Evolutionary conservation across 2,329 filamentous ascomycete genomes (phyloP), one percentile per base, ranked within the genome.

Genomic region (Dichotomopilus funicola): DNA sequence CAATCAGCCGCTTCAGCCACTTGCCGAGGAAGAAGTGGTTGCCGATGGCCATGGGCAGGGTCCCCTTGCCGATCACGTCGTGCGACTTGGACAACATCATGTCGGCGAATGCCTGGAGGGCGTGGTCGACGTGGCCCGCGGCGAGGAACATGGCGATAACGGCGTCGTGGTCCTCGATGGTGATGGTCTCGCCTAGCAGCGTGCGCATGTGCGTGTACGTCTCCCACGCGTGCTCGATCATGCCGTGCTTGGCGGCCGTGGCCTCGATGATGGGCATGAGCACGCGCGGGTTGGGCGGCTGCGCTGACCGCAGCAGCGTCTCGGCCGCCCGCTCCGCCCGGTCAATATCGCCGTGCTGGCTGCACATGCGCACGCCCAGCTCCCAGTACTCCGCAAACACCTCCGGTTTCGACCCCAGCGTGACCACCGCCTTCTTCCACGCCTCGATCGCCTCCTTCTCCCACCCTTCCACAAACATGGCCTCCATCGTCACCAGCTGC

Each of bases 1-100:
- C 86, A 54, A 95, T 87, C 7, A 95, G 80, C 49, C 87, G 83
- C 70, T 92, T 92, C 65, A 95, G 79, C 91, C 91, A 96, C 64
- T 89, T 91, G 37, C 86, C 88, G 62, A 91, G 87, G 70, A 96
- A 89, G 70, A 90, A 92, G 60, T 86, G 85, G 69, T 95, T 94
- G 49, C 73, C 75, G 41, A 83, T 70, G 7, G 74, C 70, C 0
- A 73, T 72, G 1, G 80, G 79, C 54, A 82, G 70, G 50, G 64
- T 68, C 6, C 65, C 63, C 49, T 62, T 66, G 55, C 72, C 73
- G 51, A 72, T 72, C 49, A 81, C 65, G 55, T 81, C 74, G 53
- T 82, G 69, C 45, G 74, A 67, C 5, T 79, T 79, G 4, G 81
- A 79, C 55, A 83, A 81, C 83, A 95, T 91, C 90, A 96, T 95